phyloP scores from a whole-genome alignment of 768 basidiomycete genomes.

The Cystofilobasidium capitatum region DNA sequence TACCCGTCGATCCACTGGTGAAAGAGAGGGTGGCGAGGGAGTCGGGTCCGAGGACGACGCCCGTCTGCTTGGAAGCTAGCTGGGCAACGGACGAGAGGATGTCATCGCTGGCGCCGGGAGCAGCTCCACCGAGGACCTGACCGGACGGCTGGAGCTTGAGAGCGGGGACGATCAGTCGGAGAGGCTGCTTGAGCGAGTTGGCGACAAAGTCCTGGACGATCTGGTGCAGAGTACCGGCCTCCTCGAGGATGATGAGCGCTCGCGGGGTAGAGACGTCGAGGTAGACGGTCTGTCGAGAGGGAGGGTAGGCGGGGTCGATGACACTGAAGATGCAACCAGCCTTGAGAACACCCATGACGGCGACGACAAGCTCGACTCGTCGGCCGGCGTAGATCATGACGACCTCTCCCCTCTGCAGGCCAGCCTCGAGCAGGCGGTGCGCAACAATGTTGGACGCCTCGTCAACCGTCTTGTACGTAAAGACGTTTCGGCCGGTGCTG shows the following conservation, averaged over 20 bases:
- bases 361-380: conserved; percentile 90
- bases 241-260: conserved; percentile 78
- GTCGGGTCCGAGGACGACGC: conserved; percentile 83
- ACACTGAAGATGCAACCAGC: conserved; percentile 95
- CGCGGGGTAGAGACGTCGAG: conserved; percentile 85
- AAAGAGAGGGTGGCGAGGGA: conserved; percentile 89
- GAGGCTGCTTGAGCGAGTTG: conserved; percentile 53
- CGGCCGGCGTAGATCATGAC: conserved; percentile 97
- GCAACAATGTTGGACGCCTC: conserved; percentile 79
- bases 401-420: conserved; percentile 84
- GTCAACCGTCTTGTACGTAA: conserved; percentile 71
- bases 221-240: conserved; percentile 70
- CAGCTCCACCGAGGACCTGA: conserved; percentile 54
- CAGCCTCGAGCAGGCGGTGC: conserved; percentile 74
- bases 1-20: conserved; percentile 93
- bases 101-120: conserved; percentile 43
- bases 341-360: conserved; percentile 92
- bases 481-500: conserved; percentile 48
- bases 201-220: conserved; percentile 74
- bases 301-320: conserved; percentile 95
- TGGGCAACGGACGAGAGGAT: conserved; percentile 48
- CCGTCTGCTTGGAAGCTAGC: conserved; percentile 62
- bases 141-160: conserved; percentile 63
- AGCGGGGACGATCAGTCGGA: conserved; percentile 84
- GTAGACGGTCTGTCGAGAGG: conserved; percentile 83